A percentile compares a stretch with the other conserved stretches of the same genome.
phyloP scores from a whole-genome alignment of 2,329 filamentous ascomycete genomes.

The Penicillium corylophilum region DNA sequence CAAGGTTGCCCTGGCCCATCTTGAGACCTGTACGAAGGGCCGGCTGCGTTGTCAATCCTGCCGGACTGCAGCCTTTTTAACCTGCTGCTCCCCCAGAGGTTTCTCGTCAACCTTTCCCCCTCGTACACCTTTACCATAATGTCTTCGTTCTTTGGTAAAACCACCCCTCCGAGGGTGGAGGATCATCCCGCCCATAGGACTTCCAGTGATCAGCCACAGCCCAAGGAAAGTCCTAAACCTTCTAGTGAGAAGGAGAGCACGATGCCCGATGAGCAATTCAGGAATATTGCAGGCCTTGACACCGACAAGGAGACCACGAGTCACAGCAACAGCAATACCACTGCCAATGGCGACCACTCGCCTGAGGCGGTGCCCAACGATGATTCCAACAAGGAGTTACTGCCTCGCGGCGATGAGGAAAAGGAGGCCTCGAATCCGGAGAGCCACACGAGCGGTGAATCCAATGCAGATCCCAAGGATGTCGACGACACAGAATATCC shows the following conservation, averaged over 20 bases:
- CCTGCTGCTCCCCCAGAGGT: background rate
- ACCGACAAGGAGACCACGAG: constrained; percentile 8
- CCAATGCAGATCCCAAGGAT: constrained; percentile 4
- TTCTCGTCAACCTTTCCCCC: background rate
- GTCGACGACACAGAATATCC: constrained; percentile 35
- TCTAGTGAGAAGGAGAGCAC: constrained; percentile 26
- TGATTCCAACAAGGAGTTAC: constrained; percentile 9
- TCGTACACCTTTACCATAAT: constrained; percentile 5
- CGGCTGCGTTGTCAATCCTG: constrained; percentile 16
- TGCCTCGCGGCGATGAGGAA: constrained; percentile 1
- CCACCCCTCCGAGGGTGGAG: constrained; percentile 9
- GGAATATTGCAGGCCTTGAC: constrained; percentile 1
- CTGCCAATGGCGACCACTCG: background rate
- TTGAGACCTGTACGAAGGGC: constrained; percentile 26
- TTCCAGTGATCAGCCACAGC: constrained; percentile 2
- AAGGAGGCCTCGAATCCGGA: constrained; percentile 4
- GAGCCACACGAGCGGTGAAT: constrained; percentile 5
- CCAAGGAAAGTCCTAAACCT: constrained; percentile 7
- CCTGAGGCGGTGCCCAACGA: constrained; percentile 16
- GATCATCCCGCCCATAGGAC: background rate
- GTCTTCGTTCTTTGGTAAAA: constrained; percentile 14
- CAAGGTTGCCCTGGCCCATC: constrained; percentile 18
- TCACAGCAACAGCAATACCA: background rate
- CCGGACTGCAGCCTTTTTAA: constrained; percentile 2
- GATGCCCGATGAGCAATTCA: constrained; percentile 13